Percentiles rank a stretch among this genome's conserved stretches.
phyloP scores from a whole-genome alignment of 129 eudicot genomes.

The Smallanthus sonchifolius region DNA sequence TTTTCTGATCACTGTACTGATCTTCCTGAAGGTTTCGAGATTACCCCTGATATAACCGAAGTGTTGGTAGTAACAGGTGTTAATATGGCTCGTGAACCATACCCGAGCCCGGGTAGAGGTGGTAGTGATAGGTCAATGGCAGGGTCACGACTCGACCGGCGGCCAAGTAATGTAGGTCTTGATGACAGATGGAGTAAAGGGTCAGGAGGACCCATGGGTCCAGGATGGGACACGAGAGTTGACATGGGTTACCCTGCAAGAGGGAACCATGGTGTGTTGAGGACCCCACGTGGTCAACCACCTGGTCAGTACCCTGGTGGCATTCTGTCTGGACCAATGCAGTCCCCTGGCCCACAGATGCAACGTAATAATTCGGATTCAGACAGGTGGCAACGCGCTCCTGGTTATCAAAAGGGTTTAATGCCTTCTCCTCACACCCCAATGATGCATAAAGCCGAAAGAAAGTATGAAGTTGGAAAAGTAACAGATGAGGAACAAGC shows the following conservation, averaged over 20 bases:
- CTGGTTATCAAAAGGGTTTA: slow-evolving; percentile 63
- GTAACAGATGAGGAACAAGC: slow-evolving; percentile 79
- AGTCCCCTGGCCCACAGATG: slow-evolving; percentile 51
- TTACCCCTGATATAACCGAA: slow-evolving; percentile 42
- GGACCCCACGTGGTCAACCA: slow-evolving; percentile 57
- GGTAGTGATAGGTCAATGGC: slow-evolving; percentile 38
- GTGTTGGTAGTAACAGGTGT: slow-evolving; percentile 24
- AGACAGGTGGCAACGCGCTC: slow-evolving; percentile 77
- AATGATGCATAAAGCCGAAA: slow-evolving; percentile 84
- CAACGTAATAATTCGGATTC: slow-evolving; percentile 63
- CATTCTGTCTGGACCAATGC: slow-evolving; percentile 68
- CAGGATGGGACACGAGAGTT: slow-evolving; percentile 50
- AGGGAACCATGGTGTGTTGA: slow-evolving; percentile 62
- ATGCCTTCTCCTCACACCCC: slow-evolving; percentile 84
- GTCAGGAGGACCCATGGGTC: slow-evolving; percentile 46
- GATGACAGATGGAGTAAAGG: slow-evolving; percentile 66
- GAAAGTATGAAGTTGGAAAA: slow-evolving; percentile 83
- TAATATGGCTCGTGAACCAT: slow-evolving; percentile 41
- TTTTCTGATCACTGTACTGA: slow-evolving; percentile 60
- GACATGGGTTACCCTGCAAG: slow-evolving; percentile 47
- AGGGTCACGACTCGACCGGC: slow-evolving; percentile 56
- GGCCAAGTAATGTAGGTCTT: slow-evolving; percentile 45
- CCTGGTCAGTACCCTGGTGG: slow-evolving; percentile 59
- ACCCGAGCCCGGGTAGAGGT: slow-evolving; percentile 63
- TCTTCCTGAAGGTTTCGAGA: slow-evolving; percentile 64